A percentile compares a stretch with the other conserved stretches of the same genome.
Evolutionary conservation across 768 basidiomycete species (phyloP).

Genomic region (Podaxis sp.): DNA sequence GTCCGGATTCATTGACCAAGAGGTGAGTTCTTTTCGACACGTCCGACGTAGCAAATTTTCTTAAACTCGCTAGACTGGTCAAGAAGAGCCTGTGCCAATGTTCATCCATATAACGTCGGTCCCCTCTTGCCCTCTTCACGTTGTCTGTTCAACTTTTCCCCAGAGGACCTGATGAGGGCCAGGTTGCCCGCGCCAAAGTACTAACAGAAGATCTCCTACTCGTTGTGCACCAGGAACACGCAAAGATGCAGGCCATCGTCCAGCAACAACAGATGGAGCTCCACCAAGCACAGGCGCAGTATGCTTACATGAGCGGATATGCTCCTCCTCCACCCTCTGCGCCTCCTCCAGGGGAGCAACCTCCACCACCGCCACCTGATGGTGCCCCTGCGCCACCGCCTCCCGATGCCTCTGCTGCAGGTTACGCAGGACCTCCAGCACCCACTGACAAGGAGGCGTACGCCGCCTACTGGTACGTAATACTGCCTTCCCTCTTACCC

Average conservation of each 20-base stretch:
- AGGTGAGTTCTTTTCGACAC: constrained; percentile 9
- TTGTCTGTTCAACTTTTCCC: constrained; percentile 1
- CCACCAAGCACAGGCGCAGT: constrained; percentile 51
- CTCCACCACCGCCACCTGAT: constrained; percentile 53
- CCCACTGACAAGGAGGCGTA: constrained; percentile 50
- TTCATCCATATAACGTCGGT: constrained; percentile 75
- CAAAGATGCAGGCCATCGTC: constrained; percentile 63
- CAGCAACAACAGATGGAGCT: constrained; percentile 83
- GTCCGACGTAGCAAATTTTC: constrained; percentile 17
- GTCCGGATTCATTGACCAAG: constrained; percentile 85
- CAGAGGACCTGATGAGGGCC: constrained; percentile 79
- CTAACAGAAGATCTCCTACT: constrained; percentile 85
- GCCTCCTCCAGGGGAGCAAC: constrained; percentile 40
- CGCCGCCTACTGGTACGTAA: constrained; percentile 43
- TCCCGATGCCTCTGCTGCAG: constrained; percentile 41
- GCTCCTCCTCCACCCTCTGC: constrained; percentile 46
- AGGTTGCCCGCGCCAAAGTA: constrained; percentile 82
- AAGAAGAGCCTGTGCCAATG: constrained; percentile 86
- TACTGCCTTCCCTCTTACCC: not conserved
- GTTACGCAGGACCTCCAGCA: constrained; percentile 33
- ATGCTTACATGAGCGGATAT: constrained; percentile 59
- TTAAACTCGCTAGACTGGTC: constrained; percentile 51
- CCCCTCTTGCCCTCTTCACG: too few species aligned
- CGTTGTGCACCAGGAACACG: constrained; percentile 86
- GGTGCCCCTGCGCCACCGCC: constrained; percentile 40